Percentiles rank a stretch among this genome's conserved stretches.
phyloP scores from a whole-genome alignment of 2,329 filamentous ascomycete species.

The Fusarium miscanthi region DNA sequence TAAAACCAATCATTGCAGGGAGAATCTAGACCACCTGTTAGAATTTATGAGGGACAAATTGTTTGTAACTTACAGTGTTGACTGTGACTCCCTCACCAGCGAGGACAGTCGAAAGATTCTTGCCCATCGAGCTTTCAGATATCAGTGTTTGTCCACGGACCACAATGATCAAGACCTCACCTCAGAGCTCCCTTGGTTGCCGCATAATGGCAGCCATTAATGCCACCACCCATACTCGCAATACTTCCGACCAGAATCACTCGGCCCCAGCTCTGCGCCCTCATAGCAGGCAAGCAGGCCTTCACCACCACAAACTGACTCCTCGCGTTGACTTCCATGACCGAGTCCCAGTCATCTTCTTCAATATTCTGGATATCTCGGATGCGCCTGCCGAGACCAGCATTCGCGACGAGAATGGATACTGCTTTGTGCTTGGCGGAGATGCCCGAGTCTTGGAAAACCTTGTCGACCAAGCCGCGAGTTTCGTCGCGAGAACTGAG shows the following conservation, averaged over 20 bases:
- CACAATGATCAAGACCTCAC: not conserved
- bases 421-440: conserved; percentile 36
- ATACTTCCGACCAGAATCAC: conserved; percentile 51
- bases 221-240: conserved; percentile 48
- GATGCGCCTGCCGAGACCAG: conserved; percentile 49
- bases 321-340: conserved; percentile 50
- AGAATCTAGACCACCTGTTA: conserved; percentile 29
- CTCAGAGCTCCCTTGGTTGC: conserved; percentile 49
- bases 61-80: conserved; percentile 43
- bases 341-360: conserved; percentile 52
- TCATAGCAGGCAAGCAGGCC: conserved; percentile 48
- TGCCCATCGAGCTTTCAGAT: conserved; percentile 48
- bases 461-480: conserved; percentile 8
- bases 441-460: not conserved
- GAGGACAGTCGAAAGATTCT: conserved; percentile 48
- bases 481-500: conserved; percentile 24
- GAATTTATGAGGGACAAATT: fast-evolving
- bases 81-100: conserved; percentile 50
- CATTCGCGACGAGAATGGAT: conserved; percentile 49
- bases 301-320: conserved; percentile 52
- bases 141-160: not conserved
- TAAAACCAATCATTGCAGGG: conserved; percentile 51
- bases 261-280: conserved; percentile 47
- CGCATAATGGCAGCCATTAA: conserved; percentile 52
- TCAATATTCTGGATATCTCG: conserved; percentile 49